A percentile compares a stretch with the other conserved stretches of the same genome.
Conservation (phyloP, 805 yeast genomes). For the Candida ficus region DNA sequence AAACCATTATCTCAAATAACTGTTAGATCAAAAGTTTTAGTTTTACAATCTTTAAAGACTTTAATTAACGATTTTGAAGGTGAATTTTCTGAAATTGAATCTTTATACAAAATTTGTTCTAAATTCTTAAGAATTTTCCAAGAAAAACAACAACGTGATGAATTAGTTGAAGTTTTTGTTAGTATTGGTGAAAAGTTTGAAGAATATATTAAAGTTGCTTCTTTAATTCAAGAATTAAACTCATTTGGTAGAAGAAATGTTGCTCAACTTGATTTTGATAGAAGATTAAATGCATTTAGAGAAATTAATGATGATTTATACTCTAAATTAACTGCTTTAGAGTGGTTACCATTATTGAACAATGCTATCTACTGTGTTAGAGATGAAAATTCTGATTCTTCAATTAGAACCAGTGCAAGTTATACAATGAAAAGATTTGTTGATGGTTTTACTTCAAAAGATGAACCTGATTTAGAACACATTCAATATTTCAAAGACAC, state of each 20-base stretch:
- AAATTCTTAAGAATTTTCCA: constrained; percentile 52
- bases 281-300: constrained; percentile 63
- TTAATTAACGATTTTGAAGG: constrained; percentile 52
- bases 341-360: constrained; percentile 79
- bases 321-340: constrained; percentile 37
- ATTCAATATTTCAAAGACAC: constrained; percentile 41
- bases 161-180: constrained; percentile 53
- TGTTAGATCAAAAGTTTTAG: constrained; percentile 45
- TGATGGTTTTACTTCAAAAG: constrained; percentile 36
- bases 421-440: constrained; percentile 58
- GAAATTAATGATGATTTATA: constrained; percentile 54
- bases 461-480: constrained; percentile 25
- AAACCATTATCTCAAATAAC: constrained; percentile 50
- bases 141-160: constrained; percentile 58
- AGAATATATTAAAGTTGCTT: constrained; percentile 40
- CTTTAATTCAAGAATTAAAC: constrained; percentile 60
- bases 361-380: constrained; percentile 62
- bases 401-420: constrained; percentile 74
- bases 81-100: constrained; percentile 42
- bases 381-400: constrained; percentile 64
- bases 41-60: constrained; percentile 51
- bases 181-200: constrained; percentile 51
- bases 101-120: constrained; percentile 46
- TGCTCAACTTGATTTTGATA: constrained; percentile 75
- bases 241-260: constrained; percentile 57